Conservation (phyloP, 495 filamentous ascomycete genomes). For the Eremomyces bilateralis region DNA sequence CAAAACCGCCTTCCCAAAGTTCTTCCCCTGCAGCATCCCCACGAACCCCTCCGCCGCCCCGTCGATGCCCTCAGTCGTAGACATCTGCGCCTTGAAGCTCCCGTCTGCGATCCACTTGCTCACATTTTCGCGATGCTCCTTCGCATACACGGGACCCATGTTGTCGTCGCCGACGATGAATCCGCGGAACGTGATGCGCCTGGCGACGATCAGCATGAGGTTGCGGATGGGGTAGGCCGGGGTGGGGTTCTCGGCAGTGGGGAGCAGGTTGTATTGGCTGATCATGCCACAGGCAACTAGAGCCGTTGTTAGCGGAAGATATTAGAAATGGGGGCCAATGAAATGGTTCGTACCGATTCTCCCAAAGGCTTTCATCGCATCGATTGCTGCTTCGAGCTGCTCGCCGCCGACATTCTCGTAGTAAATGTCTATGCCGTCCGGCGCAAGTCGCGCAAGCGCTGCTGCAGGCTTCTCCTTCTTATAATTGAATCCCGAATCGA, state of each 20-base stretch:
- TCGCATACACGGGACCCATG: conserved; percentile 46
- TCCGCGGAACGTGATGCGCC: conserved; percentile 43
- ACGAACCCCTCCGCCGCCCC: conserved; percentile 59
- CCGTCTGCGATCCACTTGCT: conserved; percentile 71
- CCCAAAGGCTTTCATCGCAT: conserved; percentile 44
- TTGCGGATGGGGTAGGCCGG: conserved; percentile 51
- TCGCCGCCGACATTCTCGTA: conserved; percentile 91
- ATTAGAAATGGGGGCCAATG: no score
- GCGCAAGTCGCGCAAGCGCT: conserved; percentile 53
- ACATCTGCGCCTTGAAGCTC: conserved; percentile 47
- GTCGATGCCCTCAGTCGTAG: conserved; percentile 62
- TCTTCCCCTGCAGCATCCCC: conserved; percentile 75
- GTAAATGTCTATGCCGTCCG: conserved; percentile 80
- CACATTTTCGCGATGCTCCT: conserved; percentile 66
- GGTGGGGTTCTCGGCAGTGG: conserved; percentile 18
- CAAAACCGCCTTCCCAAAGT: conserved; percentile 79
- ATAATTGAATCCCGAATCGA: conserved; percentile 34
- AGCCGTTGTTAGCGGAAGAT: conserved; percentile 2
- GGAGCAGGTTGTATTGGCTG: conserved; percentile 76
- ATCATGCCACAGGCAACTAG: conserved; percentile 44
- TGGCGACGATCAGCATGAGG: conserved; percentile 29
- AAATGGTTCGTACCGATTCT: conserved; percentile 34
- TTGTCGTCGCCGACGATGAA: conserved; percentile 51
- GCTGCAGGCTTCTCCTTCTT: conserved; percentile 48
- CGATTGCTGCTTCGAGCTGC: conserved; percentile 55